These are phyloP conservation scores for Acorus calamus DNA, from an alignment of 106 monocot genomes.

Conservation along the genomic window DNA sequence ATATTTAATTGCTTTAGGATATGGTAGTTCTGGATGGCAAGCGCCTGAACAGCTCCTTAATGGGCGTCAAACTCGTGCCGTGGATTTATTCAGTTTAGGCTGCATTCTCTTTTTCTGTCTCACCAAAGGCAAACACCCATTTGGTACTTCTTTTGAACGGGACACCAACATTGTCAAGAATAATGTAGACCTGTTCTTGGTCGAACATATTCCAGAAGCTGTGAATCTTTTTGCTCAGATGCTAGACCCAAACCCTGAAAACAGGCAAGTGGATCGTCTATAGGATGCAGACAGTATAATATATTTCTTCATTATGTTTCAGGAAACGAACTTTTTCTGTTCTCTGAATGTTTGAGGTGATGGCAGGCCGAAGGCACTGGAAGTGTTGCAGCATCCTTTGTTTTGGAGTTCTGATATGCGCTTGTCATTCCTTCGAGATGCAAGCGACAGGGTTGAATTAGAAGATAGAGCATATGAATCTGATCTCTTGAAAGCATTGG, in stretches of 20 bases:
- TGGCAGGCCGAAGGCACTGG: conserved; percentile 57
- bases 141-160: conserved; percentile 75
- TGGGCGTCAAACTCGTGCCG: conserved; percentile 79
- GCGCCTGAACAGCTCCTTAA: conserved; percentile 90
- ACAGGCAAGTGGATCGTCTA: conserved; percentile 36
- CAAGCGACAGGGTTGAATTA: conserved; percentile 78
- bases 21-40: conserved; percentile 96
- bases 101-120: conserved; percentile 96
- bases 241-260: conserved; percentile 39
- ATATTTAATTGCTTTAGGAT: conserved; percentile 24
- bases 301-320: background rate
- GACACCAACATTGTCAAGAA: conserved; percentile 85
- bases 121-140: conserved; percentile 92
- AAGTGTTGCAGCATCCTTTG: conserved; percentile 73
- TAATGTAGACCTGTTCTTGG: conserved; percentile 69
- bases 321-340: background rate
- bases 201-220: conserved; percentile 93
- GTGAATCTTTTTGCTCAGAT: conserved; percentile 68
- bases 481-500: conserved; percentile 56
- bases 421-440: conserved; percentile 79
- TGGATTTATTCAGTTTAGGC: conserved; percentile 95
- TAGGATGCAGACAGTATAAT: background rate
- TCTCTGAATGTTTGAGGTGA: background rate
- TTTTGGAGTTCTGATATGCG: conserved; percentile 82
- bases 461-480: conserved; percentile 71